These are phyloP conservation scores for Leptodermis oblonga DNA, from an alignment of 257 asterid genomes.

Conservation along the genomic window DNA sequence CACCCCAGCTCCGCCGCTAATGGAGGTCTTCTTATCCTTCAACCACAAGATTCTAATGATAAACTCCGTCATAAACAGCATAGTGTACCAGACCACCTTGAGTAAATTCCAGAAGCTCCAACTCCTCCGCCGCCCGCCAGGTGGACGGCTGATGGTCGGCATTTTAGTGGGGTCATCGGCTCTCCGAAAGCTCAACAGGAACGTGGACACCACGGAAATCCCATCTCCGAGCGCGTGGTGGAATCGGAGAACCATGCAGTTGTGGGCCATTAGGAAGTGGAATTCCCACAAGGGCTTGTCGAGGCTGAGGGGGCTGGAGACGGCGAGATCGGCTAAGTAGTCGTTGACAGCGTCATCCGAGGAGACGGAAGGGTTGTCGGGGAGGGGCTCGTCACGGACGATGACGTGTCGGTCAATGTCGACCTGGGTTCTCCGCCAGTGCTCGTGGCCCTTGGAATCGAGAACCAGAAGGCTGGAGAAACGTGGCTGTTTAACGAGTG, in stretches of 20 bases:
- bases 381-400: slow-evolving; percentile 25
- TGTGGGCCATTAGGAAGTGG: slow-evolving; percentile 57
- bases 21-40: slow-evolving; percentile 27
- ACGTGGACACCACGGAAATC: slow-evolving; percentile 52
- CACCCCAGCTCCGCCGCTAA: slow-evolving; percentile 41
- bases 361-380: slow-evolving; percentile 24
- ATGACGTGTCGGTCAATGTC: slow-evolving; percentile 56
- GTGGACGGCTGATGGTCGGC: slow-evolving; percentile 22
- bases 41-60: slow-evolving; percentile 25
- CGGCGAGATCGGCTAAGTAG: slow-evolving; percentile 44
- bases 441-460: slow-evolving; percentile 48
- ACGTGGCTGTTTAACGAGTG: slow-evolving; percentile 52
- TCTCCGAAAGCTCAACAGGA: slow-evolving; percentile 44
- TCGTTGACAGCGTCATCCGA: slow-evolving; percentile 56
- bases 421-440: slow-evolving; percentile 54
- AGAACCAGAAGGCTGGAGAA: slow-evolving; percentile 63
- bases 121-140: slow-evolving; percentile 5
- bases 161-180: slow-evolving; percentile 37
- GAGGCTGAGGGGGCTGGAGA: slow-evolving; percentile 46
- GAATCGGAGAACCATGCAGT: slow-evolving; percentile 44
- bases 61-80: slow-evolving; percentile 28
- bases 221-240: slow-evolving; percentile 94
- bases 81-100: slow-evolving; percentile 29
- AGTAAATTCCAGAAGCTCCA: slow-evolving; percentile 26
- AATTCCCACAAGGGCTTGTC: slow-evolving; percentile 78